Conservation (phyloP, 2,329 filamentous ascomycete genomes). For the Pseudonectria foliicola region DNA sequence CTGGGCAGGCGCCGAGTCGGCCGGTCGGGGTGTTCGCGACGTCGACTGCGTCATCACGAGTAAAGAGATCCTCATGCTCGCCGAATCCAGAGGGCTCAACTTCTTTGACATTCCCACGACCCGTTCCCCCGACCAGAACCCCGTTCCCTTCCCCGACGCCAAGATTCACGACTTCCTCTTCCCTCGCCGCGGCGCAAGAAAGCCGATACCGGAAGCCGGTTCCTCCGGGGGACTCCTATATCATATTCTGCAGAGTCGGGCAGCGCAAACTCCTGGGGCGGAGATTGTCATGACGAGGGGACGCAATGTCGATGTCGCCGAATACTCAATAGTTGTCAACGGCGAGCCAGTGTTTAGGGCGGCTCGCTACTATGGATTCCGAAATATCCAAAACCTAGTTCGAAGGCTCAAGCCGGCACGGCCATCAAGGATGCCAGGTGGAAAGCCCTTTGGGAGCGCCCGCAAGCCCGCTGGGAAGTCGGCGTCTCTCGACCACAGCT, state of each 20-base stretch:
- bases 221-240: constrained; percentile 85
- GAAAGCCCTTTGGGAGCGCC: constrained; percentile 50
- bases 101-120: constrained; percentile 65
- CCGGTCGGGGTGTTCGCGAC: constrained; percentile 62
- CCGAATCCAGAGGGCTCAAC: constrained; percentile 69
- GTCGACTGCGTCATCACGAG: constrained; percentile 98
- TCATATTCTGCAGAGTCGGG: constrained; percentile 72
- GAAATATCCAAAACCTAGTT: constrained; percentile 97
- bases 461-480: constrained; percentile 46
- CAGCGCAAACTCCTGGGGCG: constrained; percentile 63
- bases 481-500: constrained; percentile 63
- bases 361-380: constrained; percentile 92
- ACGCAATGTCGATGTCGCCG: constrained; percentile 84
- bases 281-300: constrained; percentile 65
- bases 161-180: constrained; percentile 69
- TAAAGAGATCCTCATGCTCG: constrained; percentile 86
- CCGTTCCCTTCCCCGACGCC: constrained; percentile 64
- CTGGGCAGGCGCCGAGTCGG: constrained; percentile 52
- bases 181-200: constrained; percentile 37
- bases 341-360: constrained; percentile 63
- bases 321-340: constrained; percentile 62
- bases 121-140: constrained; percentile 36
- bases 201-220: constrained; percentile 53
- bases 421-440: constrained; percentile 72
- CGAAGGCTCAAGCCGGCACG: constrained; percentile 79